Evolutionary conservation across 1,284 basidiomycete genomes (phyloP).

Genomic region (Ceratorhiza oryzae-sativae): DNA sequence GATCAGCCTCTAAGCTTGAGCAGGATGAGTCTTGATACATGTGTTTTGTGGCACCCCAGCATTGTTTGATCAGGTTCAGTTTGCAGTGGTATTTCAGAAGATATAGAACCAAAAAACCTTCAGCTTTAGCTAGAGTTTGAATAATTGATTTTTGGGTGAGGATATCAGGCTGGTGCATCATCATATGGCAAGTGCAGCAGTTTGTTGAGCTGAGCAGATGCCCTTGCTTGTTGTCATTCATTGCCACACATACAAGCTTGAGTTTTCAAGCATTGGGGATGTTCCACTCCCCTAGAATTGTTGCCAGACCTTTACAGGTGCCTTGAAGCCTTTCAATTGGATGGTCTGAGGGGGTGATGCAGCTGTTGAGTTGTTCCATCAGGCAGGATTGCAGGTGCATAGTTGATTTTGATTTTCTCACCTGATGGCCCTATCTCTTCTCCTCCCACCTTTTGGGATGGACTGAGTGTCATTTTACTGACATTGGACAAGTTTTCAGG

Average conservation of each 20-base stretch:
- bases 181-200: conserved; percentile 36
- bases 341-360: conserved; percentile 50
- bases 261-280: conserved; percentile 10
- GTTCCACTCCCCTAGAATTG: conserved; percentile 49
- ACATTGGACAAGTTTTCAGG: conserved; percentile 51
- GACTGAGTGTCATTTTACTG: conserved; percentile 48
- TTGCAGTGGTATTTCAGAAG: conserved; percentile 42
- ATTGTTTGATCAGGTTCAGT: conserved; percentile 38
- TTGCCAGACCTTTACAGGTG: conserved; percentile 52
- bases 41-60: conserved; percentile 31
- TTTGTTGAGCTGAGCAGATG: conserved; percentile 3
- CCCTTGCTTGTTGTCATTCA: conserved; percentile 18
- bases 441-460: conserved; percentile 11
- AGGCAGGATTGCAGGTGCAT: conserved; percentile 39
- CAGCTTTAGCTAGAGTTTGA: conserved; percentile 7
- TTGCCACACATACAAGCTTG: conserved; percentile 39
- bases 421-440: conserved; percentile 27
- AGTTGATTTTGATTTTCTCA: conserved; percentile 45
- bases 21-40: conserved; percentile 35
- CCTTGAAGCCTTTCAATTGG: conserved; percentile 46
- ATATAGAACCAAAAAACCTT: conserved; percentile 34
- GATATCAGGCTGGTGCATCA: conserved; percentile 39
- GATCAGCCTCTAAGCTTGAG: conserved; percentile 35
- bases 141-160: conserved; percentile 37
- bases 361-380: conserved; percentile 47